These are phyloP conservation scores for Clavaria fumosa DNA, from an alignment of 768 basidiomycete genomes.

Conservation along the genomic window DNA sequence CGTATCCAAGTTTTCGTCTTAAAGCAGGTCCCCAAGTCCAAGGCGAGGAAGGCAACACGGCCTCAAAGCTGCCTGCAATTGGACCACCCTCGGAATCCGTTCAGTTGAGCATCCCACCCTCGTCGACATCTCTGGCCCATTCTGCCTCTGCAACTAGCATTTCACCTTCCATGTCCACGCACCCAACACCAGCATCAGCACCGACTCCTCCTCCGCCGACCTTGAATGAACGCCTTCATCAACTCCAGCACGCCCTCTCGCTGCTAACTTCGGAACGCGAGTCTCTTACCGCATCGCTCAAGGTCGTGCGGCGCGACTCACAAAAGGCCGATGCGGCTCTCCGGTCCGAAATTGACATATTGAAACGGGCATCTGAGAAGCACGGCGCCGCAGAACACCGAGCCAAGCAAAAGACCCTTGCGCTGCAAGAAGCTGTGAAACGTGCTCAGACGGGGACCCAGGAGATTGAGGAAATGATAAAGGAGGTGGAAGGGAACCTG, in stretches of 20 bases:
- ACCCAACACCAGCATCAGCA: slow-evolving; percentile 17
- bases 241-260: slow-evolving; percentile 55
- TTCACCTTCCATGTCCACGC: slow-evolving; percentile 4
- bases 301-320: slow-evolving; percentile 61
- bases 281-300: slow-evolving; percentile 51
- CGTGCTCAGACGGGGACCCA: slow-evolving; percentile 47
- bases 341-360: slow-evolving; percentile 68
- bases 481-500: slow-evolving; percentile 30
- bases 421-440: slow-evolving; percentile 79
- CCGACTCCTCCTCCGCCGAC: slow-evolving; percentile 25
- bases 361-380: slow-evolving; percentile 71
- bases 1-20: too few relatives aligned
- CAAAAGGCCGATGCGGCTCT: slow-evolving; percentile 74
- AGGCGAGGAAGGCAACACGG: too few relatives aligned
- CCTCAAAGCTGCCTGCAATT: too few relatives aligned
- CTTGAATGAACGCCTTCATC: slow-evolving; percentile 48
- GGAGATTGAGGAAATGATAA: slow-evolving; percentile 25
- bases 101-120: too few relatives aligned
- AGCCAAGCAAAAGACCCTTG: slow-evolving; percentile 74
- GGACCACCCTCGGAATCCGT: too few relatives aligned
- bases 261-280: slow-evolving; percentile 52
- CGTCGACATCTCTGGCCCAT: slow-evolving; percentile 18
- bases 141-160: slow-evolving; percentile 18
- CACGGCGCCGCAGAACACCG: slow-evolving; percentile 57
- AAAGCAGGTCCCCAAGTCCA: too few relatives aligned